Base-by-base conservation (phyloP, 139 green algal species). In the Diplosphaera chodatii region DNA sequence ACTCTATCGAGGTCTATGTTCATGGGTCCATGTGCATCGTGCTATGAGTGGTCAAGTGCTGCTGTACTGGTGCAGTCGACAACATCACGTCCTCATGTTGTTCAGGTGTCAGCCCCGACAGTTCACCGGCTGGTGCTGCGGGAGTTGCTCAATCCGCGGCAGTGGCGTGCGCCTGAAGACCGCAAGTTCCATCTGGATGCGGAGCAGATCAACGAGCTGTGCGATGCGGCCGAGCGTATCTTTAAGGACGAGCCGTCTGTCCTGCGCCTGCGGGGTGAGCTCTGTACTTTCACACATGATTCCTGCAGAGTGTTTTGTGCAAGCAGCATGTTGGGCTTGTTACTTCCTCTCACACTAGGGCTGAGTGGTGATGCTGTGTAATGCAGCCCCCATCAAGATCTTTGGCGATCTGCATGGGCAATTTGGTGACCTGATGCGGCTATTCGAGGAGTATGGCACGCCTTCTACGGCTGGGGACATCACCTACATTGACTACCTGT, bases 361-460 rank as follows among this genome's bases (percentile, higher is more conserved):
- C 13, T 28, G 40, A 30, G 5, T 73, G 16, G 30, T 62, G 32
- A 5, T 63, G n/a, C 56, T 20, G 37, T 13, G 70, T 3, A 22
- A 20, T 75, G 71, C 82, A 91, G 94, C 93, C 2, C 95, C 95
- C 55, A 87, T 98, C 59, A 99, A 99, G 87, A 96, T 99, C 67
- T 99, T 99, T 78, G 96, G 96, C 25, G 96, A 99, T 80, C 84
- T 99, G 69, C 96, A 98, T 71, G 94, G 94, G 29, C 94, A 98
- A 80, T 98, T 98, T 89, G 91, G 91, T 10, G 96, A 99, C 86
- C 83, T 99, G 41, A 99, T 99, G 96, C 90, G 96, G 10, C 84
- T 99, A 63, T 99, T 99, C 83, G 91, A 98, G 77, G 96, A 99
- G 85, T 99, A 99, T 75, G 96, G 96, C 33, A 91, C 86, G 28